phyloP scores from a whole-genome alignment of 257 asterid genomes.

The Handroanthus guayacan region DNA sequence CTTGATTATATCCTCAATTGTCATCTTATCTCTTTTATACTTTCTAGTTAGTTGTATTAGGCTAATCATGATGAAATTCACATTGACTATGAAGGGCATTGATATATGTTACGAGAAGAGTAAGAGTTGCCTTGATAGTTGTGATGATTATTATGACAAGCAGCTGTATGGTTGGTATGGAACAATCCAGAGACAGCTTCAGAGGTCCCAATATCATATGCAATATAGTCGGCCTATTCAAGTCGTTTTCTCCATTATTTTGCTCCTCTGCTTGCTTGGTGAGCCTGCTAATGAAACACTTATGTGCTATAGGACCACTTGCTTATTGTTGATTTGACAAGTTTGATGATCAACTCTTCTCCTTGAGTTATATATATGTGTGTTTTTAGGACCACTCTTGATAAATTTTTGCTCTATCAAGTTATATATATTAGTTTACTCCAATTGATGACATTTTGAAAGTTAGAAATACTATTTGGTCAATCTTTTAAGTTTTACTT shows the following conservation, averaged over 20 bases:
- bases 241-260: conserved; percentile 54
- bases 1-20: conserved; percentile 9
- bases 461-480: conserved; percentile 3
- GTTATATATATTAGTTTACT: not conserved
- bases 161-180: conserved; percentile 87
- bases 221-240: conserved; percentile 81
- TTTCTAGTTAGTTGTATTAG: not conserved
- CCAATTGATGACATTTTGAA: not conserved
- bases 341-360: not conserved
- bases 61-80: conserved; percentile 26
- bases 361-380: conserved; percentile 13
- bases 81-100: conserved; percentile 53
- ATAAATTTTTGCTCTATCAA: not conserved
- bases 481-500: not conserved
- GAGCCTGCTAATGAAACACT: conserved; percentile 46
- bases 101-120: conserved; percentile 63
- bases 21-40: conserved; percentile 2
- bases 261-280: conserved; percentile 79
- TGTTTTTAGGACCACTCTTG: conserved; percentile 16
- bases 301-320: too few species aligned
- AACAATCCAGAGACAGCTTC: conserved; percentile 78
- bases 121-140: conserved; percentile 74
- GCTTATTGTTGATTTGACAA: not conserved
- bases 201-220: conserved; percentile 87
- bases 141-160: conserved; percentile 71